Conservation (phyloP, 192 early-diverging fungal genomes). For the Spinellus fusiger region DNA sequence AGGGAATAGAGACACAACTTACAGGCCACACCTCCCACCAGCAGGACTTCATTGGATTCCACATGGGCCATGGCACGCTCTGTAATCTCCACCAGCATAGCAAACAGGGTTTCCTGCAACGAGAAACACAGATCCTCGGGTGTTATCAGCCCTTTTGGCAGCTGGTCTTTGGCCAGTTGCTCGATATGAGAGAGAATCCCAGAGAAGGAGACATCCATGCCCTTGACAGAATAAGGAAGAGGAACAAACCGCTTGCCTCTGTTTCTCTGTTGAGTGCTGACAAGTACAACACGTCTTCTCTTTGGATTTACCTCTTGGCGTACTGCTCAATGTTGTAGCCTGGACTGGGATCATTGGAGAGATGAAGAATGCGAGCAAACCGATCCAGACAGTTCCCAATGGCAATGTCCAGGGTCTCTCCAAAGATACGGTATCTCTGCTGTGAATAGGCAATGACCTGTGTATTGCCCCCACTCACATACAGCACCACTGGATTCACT, state of each 20-base stretch:
- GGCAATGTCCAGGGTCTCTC: conserved; percentile 97
- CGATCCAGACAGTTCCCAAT: conserved; percentile 98
- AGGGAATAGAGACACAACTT: too few species aligned
- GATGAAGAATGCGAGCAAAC: conserved; percentile 88
- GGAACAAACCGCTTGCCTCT: conserved; percentile 83
- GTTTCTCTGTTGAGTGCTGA: neutral
- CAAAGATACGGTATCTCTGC: conserved; percentile 91
- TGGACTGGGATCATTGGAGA: conserved; percentile 94
- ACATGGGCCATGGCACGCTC: conserved; percentile 99
- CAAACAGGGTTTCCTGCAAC: conserved; percentile 95
- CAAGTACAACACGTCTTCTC: neutral
- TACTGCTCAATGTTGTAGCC: conserved; percentile 97
- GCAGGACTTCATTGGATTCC: conserved; percentile 80
- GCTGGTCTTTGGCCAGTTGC: conserved; percentile 54
- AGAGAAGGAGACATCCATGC: conserved; percentile 98
- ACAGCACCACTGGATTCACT: conserved; percentile 89
- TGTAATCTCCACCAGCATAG: conserved; percentile 99
- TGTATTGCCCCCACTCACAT: conserved; percentile 97
- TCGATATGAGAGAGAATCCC: conserved; percentile 94
- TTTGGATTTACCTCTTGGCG: conserved; percentile 68
- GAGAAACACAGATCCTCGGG: conserved; percentile 95
- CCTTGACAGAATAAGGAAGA: conserved; percentile 96
- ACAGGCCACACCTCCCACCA: conserved; percentile 97
- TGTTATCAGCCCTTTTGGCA: conserved; percentile 48
- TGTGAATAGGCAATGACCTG: conserved; percentile 98